A percentile compares a stretch with the other conserved stretches of the same genome.
Conservation (phyloP, 495 filamentous ascomycete species). For the Letharia columbiana region DNA sequence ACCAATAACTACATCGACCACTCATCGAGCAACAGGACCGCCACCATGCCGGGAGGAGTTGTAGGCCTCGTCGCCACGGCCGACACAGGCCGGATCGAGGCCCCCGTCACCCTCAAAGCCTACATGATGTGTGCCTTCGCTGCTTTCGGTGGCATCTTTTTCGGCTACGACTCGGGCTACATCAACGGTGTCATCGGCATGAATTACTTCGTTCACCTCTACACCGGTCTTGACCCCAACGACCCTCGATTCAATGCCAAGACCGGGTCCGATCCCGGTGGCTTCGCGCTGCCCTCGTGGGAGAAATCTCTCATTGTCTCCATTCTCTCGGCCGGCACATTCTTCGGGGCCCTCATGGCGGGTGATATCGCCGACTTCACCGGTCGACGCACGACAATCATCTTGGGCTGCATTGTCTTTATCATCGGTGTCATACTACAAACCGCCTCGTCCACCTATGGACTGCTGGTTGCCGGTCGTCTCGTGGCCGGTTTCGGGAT, state of each 20-base stretch:
- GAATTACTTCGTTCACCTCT: conserved; percentile 42
- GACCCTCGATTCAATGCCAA: conserved; percentile 19
- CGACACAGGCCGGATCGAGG: conserved; percentile 50
- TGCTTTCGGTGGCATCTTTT: conserved; percentile 61
- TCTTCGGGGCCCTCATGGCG: conserved; percentile 52
- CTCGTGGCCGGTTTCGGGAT: conserved; percentile 65
- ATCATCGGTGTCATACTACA: conserved; percentile 48
- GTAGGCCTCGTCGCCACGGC: conserved; percentile 23
- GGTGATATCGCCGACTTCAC: conserved; percentile 48
- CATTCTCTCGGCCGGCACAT: conserved; percentile 52
- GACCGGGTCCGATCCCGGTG: conserved; percentile 17
- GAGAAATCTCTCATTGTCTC: conserved; percentile 48
- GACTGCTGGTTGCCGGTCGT: conserved; percentile 59
- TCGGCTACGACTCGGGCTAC: conserved; percentile 58
- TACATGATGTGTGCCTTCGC: conserved; percentile 64
- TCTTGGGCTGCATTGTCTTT: conserved; percentile 47
- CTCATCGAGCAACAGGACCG: background rate
- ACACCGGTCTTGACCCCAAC: conserved; percentile 31
- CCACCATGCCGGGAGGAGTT: conserved; percentile 23
- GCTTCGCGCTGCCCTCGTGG: conserved; percentile 33
- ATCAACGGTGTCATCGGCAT: conserved; percentile 53
- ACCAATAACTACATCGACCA: background rate
- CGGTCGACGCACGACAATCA: conserved; percentile 50
- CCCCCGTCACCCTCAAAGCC: conserved; percentile 56
- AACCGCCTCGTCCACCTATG: conserved; percentile 36